phyloP scores from a whole-genome alignment of 257 asterid species.

The Fraxinus anomala region DNA sequence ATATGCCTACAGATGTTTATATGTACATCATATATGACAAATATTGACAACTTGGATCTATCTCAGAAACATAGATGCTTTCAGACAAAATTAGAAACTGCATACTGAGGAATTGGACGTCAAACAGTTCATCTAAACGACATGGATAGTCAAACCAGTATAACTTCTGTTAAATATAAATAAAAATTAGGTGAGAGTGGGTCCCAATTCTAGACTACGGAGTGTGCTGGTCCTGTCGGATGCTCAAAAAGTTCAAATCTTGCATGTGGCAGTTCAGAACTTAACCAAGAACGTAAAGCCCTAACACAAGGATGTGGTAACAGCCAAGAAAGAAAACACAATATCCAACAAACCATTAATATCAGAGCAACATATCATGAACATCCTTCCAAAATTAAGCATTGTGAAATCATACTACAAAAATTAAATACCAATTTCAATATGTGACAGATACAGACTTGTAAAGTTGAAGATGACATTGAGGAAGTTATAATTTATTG shows the following conservation, averaged over 20 bases:
- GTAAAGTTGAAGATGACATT: constrained; percentile 6
- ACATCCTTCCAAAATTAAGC: constrained; percentile 1
- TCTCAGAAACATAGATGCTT: constrained; percentile 6
- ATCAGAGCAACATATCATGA: constrained; percentile 13
- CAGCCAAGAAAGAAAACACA: constrained; percentile 9
- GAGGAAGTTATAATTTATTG: constrained; percentile 16
- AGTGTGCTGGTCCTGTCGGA: not conserved
- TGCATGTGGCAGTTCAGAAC: constrained; percentile 15
- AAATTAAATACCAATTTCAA: not conserved
- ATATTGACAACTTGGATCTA: constrained; percentile 13
- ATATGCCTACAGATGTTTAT: not conserved
- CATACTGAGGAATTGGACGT: not conserved
- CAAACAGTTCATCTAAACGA: not conserved
- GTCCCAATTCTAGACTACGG: constrained; percentile 1
- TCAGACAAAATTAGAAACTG: not conserved
- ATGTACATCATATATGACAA: not conserved
- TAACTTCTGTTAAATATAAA: not conserved
- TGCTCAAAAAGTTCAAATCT: constrained; percentile 3
- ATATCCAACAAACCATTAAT: constrained; percentile 12
- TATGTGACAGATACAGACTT: constrained; percentile 11
- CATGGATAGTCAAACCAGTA: not conserved
- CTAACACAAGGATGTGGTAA: not conserved
- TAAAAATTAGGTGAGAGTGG: not conserved
- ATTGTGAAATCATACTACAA: not conserved
- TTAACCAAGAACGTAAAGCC: not conserved